These are phyloP conservation scores for Alternaria brassicae DNA, from an alignment of 2,329 filamentous ascomycete species.

Conservation along the genomic window DNA sequence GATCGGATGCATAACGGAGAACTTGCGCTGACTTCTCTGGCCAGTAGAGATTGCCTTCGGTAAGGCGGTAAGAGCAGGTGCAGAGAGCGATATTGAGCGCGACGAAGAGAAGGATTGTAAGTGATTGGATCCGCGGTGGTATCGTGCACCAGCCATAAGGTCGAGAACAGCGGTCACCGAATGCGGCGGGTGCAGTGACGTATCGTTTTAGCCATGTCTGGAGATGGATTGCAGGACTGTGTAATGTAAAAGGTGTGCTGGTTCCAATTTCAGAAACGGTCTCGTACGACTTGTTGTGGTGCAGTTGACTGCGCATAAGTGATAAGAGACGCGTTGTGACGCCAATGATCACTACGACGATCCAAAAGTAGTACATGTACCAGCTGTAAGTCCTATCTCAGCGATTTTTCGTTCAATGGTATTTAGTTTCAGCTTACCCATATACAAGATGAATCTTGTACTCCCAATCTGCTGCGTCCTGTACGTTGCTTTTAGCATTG, in stretches of 20 bases:
- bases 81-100: slow-evolving; percentile 55
- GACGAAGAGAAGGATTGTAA: slow-evolving; percentile 56
- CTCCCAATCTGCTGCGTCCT: slow-evolving; percentile 39
- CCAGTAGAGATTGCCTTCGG: slow-evolving; percentile 57
- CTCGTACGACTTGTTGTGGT: slow-evolving; percentile 14
- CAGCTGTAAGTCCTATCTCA: slow-evolving; percentile 20
- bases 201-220: slow-evolving; percentile 37
- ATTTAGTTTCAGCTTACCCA: slow-evolving; percentile 25
- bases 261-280: background rate
- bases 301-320: slow-evolving; percentile 18
- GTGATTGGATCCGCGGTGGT: slow-evolving; percentile 57
- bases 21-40: slow-evolving; percentile 49
- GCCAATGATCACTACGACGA: slow-evolving; percentile 34
- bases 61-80: slow-evolving; percentile 55
- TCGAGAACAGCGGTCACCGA: slow-evolving; percentile 53
- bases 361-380: slow-evolving; percentile 46
- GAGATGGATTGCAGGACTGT: slow-evolving; percentile 3
- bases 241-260: background rate
- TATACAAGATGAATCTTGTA: slow-evolving; percentile 42
- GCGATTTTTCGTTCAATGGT: background rate
- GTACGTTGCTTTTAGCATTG: background rate
- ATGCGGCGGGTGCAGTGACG: slow-evolving; percentile 54
- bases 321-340: slow-evolving; percentile 29
- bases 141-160: slow-evolving; percentile 55
- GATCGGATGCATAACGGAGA: slow-evolving; percentile 66